These are phyloP conservation scores for Chloropicon primus DNA, from an alignment of 139 green algal genomes.

Conservation along the genomic window DNA sequence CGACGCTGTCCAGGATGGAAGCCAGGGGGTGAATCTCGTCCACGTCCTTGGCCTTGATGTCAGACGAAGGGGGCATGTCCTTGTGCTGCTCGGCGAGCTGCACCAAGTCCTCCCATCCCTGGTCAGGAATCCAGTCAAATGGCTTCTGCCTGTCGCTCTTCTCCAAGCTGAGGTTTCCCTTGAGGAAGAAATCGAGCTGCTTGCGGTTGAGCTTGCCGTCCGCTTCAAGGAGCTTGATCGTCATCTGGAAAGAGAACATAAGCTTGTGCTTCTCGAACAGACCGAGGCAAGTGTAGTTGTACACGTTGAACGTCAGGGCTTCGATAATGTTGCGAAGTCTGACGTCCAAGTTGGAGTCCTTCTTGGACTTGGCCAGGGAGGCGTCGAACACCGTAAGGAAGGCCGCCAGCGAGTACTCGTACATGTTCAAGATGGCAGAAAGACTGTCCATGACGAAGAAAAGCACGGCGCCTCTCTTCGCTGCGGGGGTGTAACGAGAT, in stretches of 20 bases:
- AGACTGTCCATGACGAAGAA: slow-evolving; percentile 68
- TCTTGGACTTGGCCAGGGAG: slow-evolving; percentile 22
- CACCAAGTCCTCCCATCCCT: slow-evolving; percentile 72
- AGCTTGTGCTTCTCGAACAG: slow-evolving; percentile 74
- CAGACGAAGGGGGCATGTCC: not conserved
- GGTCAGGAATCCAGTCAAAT: slow-evolving; percentile 51
- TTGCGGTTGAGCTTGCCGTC: slow-evolving; percentile 35
- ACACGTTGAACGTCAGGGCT: slow-evolving; percentile 59
- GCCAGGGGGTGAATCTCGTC: slow-evolving; percentile 18
- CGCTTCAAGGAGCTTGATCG: slow-evolving; percentile 57
- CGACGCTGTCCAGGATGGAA: slow-evolving; percentile 43
- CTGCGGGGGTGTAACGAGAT: slow-evolving; percentile 46
- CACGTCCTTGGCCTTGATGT: slow-evolving; percentile 15
- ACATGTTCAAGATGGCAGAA: slow-evolving; percentile 62
- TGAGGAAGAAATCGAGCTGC: slow-evolving; percentile 76
- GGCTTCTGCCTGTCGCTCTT: slow-evolving; percentile 37
- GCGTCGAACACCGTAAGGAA: slow-evolving; percentile 61
- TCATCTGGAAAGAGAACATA: slow-evolving; percentile 68
- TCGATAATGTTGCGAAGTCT: slow-evolving; percentile 61
- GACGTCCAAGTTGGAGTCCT: slow-evolving; percentile 36
- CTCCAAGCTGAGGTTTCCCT: slow-evolving; percentile 68
- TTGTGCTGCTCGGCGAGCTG: slow-evolving; percentile 37
- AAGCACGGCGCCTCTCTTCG: slow-evolving; percentile 57
- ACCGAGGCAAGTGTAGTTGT: slow-evolving; percentile 64
- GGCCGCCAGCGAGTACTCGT: slow-evolving; percentile 49